A percentile compares a stretch with the other conserved stretches of the same genome.
Conservation (phyloP, 352 stramenopile species). For the Globisporangium yorkense region DNA sequence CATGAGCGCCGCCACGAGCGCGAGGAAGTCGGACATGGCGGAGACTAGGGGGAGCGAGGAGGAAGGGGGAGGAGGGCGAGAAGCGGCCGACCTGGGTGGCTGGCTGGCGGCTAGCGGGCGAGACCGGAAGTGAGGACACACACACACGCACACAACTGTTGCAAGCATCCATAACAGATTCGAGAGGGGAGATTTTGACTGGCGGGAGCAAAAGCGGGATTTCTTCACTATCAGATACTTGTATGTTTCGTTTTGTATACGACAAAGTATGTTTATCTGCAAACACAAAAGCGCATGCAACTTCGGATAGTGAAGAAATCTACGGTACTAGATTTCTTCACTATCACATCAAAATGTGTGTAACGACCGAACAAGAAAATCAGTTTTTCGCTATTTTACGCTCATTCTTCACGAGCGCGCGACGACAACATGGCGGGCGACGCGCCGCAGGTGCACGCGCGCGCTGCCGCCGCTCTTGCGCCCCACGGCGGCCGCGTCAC, state of each 20-base stretch:
- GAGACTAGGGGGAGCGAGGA: not conserved
- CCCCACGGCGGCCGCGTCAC: not conserved
- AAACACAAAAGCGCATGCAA: too few relatives aligned
- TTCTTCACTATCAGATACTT: not conserved
- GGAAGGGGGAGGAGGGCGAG: not conserved
- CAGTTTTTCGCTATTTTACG: not conserved
- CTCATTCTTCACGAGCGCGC: not conserved
- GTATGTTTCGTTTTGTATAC: not conserved
- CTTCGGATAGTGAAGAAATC: too few relatives aligned
- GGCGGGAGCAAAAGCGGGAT: not conserved
- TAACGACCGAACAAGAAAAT: too few relatives aligned
- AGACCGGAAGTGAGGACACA: not conserved
- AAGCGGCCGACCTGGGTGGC: not conserved
- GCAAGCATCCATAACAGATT: slow-evolving; percentile 1
- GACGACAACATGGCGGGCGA: not conserved
- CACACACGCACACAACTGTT: too few relatives aligned
- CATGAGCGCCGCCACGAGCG: slow-evolving; percentile 70
- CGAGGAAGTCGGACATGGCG: slow-evolving; percentile 61
- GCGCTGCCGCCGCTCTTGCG: too few relatives aligned
- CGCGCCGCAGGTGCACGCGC: not conserved
- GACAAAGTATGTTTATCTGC: too few relatives aligned
- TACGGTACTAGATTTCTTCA: too few relatives aligned
- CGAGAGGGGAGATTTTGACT: not conserved
- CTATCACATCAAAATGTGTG: too few relatives aligned
- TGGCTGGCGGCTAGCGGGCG: slow-evolving; percentile 1